phyloP scores from a whole-genome alignment of 1,139 yeast species.

The Pichia sp. region DNA sequence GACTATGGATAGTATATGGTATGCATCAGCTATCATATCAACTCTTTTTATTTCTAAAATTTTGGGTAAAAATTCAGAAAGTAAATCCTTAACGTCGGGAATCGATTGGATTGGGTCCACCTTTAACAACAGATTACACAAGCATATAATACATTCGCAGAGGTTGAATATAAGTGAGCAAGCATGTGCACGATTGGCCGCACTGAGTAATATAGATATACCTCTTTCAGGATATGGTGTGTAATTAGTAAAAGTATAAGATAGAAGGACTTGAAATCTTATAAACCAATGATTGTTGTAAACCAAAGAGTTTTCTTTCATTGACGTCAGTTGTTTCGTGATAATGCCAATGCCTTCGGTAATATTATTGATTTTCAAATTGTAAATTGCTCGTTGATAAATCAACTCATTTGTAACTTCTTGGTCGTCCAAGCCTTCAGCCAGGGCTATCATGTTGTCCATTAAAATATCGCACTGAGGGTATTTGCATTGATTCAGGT shows the following conservation, averaged over 20 bases:
- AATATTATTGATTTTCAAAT: constrained; percentile 4
- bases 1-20: constrained; percentile 37
- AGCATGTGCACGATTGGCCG: constrained; percentile 39
- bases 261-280: constrained; percentile 43
- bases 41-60: constrained; percentile 37
- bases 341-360: constrained; percentile 37
- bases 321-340: constrained; percentile 29
- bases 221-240: constrained; percentile 40
- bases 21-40: constrained; percentile 38
- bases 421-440: constrained; percentile 25
- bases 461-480: constrained; percentile 31
- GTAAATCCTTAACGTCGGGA: constrained; percentile 38
- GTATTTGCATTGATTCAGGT: constrained; percentile 38
- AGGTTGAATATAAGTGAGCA: constrained; percentile 40
- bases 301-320: constrained; percentile 28
- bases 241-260: constrained; percentile 38
- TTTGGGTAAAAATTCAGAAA: constrained; percentile 39
- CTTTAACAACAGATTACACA: constrained; percentile 38
- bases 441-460: constrained; percentile 25
- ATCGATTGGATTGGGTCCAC: constrained; percentile 29
- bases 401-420: constrained; percentile 28
- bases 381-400: constrained; percentile 8
- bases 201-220: constrained; percentile 44
- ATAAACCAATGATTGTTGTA: constrained; percentile 40
- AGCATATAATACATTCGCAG: constrained; percentile 39